A percentile compares a stretch with the other conserved stretches of the same genome.
These are phyloP conservation scores for Henckelia pumila DNA, from an alignment of 257 asterid genomes.

Conservation along the genomic window DNA sequence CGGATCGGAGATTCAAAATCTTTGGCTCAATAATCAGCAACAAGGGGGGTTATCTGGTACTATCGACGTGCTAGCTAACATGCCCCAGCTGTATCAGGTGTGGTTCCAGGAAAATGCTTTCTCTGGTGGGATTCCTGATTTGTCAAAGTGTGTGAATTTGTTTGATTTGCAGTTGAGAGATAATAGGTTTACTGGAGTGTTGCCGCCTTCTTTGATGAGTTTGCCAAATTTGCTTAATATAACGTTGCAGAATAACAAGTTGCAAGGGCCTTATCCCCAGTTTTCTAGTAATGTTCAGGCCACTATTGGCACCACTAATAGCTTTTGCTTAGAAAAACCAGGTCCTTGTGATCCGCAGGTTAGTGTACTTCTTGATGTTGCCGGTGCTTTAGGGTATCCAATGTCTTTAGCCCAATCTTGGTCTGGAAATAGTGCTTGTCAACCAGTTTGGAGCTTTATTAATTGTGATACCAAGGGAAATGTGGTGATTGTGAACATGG, in stretches of 20 bases:
- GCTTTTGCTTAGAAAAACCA: conserved; percentile 56
- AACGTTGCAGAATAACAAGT: conserved; percentile 62
- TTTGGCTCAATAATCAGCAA: conserved; percentile 79
- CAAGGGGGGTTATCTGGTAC: conserved; percentile 74
- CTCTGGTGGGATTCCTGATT: conserved; percentile 78
- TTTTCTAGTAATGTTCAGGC: conserved; percentile 34
- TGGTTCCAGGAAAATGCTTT: conserved; percentile 82
- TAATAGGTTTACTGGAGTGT: conserved; percentile 66
- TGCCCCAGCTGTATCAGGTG: conserved; percentile 65
- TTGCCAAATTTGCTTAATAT: conserved; percentile 52
- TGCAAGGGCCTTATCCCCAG: conserved; percentile 76
- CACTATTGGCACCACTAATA: conserved; percentile 42
- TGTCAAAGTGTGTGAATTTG: conserved; percentile 59
- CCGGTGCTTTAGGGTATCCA: conserved; percentile 75
- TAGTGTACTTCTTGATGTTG: conserved; percentile 65
- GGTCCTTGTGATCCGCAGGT: conserved; percentile 93
- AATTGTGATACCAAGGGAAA: conserved; percentile 61
- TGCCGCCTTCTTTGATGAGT: conserved; percentile 53
- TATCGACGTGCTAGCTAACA: conserved; percentile 54
- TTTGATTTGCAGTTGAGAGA: conserved; percentile 85
- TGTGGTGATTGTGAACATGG: conserved; percentile 59
- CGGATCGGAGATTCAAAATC: conserved; percentile 56
- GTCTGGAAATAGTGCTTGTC: conserved; percentile 80
- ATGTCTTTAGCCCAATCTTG: conserved; percentile 66
- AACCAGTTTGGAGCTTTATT: conserved; percentile 55